Evolutionary conservation across 2,329 filamentous ascomycete genomes (phyloP), one percentile per base, ranked within the genome.

Genomic region (Colletotrichum scovillei): DNA sequence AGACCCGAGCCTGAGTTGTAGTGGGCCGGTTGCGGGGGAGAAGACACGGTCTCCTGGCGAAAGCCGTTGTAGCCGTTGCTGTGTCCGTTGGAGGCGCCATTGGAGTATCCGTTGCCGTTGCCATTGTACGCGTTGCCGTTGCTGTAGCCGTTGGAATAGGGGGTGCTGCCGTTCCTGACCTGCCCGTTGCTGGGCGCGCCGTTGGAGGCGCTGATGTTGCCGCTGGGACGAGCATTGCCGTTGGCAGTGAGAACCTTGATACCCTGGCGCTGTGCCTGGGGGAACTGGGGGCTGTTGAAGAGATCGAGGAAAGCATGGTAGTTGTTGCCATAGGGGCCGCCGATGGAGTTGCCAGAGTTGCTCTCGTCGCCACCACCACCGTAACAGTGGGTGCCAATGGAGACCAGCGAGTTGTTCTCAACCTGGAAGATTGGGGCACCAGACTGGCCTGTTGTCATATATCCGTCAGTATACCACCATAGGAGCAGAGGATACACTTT

Each of bases 351-450:
- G n/a, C 77, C 79, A 38, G 76, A 75, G 64, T 80, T 80, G 3
- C 30, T 76, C 6, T 77, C 78, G 30, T 14, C 32, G 24, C 65
- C 67, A 1, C 75, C 76, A 14, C 75, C 75, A 12, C 77, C 76
- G 59, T 78, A 79, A 22, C 76, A 78, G 67, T 82, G 80, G 1
- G 78, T 77, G 42, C 79, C 79, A 22, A 82, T 80, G 9, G 75
- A 71, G 7, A 67, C 52, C 14, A 76, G 38, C 16, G 69, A 30
- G 42, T 56, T 64, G 19, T 68, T 19, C 52, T 69, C 32, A 22
- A 9, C 7, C n/a, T 65, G 71, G 6, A 82, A 52, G n/a, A 80
- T 76, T 3, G 77, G 78, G 4, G 78, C 76, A 16, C 80, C 78
- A 49, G 76, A 77, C 35, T 80, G 79, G 9, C 79, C 80, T 81